Base-by-base conservation (phyloP, 495 filamentous ascomycete genomes). In the Aspergillus nidulans region DNA sequence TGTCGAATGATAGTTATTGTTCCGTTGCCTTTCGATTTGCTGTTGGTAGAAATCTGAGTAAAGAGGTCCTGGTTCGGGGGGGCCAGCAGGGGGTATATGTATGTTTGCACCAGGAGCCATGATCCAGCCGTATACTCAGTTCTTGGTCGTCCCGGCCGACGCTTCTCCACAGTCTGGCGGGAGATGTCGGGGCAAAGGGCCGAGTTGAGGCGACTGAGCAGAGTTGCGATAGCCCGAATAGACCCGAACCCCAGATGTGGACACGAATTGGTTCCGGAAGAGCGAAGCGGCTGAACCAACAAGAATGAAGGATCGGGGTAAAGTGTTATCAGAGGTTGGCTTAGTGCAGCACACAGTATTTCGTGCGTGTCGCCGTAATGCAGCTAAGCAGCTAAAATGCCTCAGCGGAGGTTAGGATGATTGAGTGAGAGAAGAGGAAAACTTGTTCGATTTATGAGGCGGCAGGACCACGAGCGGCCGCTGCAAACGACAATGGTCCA, bases 1-100 rank as follows among this genome's bases (percentile, higher is more conserved):
- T 62, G 73, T 77, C 41, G 81, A 85, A 62, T 86, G 81, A 68
- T 81, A 87, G 62, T 87, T 85, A 69, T 76, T 81, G 55, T 78
- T 77, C 53, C 79, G 72, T 66, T 85, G 83, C 67, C 84, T 85
- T 56, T 74, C 68, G 57, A 82, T 63, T 62, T 83, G 80, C 56
- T 84, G 81, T 69, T 78, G 70, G 60, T 76, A 70, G 73, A 85
- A 84, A 70, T 84, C 80, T 63, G 78, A 66, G 49, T 73, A 63
- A 55, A 82, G 63, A 69, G 77, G 79, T 65, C 75, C 76, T 60
- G 77, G 72, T 62, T 73, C 77, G 32, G 61, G 49, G 56, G 80
- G 69, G 67, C 69, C 65, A 62, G 56, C 52, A 34, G 65, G 67
- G 65, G 70, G 70, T 75, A 74, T 72, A 77, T 78, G 69, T 73